These are phyloP conservation scores for Aegilops umbellulata DNA, from an alignment of 176 grass and related monocot species.

Conservation along the genomic window DNA sequence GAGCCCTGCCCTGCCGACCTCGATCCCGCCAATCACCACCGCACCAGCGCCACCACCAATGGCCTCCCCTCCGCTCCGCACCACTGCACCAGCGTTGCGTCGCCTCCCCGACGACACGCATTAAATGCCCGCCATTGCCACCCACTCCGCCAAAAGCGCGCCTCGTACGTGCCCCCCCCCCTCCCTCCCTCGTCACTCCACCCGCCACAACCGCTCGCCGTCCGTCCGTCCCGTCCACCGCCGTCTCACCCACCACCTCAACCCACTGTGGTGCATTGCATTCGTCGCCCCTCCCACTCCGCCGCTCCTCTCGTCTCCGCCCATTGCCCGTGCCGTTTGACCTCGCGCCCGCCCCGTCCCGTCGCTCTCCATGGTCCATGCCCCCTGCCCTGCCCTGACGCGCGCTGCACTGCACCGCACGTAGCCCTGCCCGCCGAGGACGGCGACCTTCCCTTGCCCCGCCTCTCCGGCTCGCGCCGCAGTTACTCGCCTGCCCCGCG, in stretches of 20 bases:
- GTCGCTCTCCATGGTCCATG: background rate
- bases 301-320: background rate
- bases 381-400: background rate
- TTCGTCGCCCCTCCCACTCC: background rate
- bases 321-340: conserved; percentile 18
- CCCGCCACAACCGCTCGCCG: conserved; percentile 10
- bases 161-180: background rate
- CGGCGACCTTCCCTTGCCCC: background rate
- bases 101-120: conserved; percentile 19
- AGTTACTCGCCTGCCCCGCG: background rate
- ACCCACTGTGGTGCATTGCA: background rate
- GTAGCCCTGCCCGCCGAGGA: background rate
- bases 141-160: background rate
- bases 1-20: background rate
- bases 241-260: background rate
- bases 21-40: conserved; percentile 5
- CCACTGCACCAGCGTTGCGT: no score
- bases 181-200: background rate
- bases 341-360: background rate
- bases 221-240: background rate
- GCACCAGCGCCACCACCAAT: background rate
- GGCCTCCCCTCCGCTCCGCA: background rate
- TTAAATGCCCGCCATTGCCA: conserved; percentile 27
- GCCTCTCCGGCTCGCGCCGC: background rate
- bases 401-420: background rate